Percentiles rank a stretch among this genome's conserved stretches.
Evolutionary conservation across 108 stramenopile genomes (phyloP).

Genomic region (Skeletonema marinoi): DNA sequence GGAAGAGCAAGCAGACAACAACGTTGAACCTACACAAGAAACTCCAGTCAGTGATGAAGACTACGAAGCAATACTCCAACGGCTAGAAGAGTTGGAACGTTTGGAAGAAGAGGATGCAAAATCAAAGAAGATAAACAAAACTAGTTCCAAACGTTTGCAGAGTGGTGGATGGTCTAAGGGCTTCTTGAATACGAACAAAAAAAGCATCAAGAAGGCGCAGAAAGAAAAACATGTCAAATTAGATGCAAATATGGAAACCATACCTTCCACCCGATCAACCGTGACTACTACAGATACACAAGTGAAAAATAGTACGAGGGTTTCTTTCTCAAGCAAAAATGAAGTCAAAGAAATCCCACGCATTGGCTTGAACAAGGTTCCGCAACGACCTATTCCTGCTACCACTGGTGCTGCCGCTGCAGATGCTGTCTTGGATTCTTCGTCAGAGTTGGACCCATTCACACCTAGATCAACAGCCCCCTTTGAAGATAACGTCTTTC

Average conservation of each 20-base stretch:
- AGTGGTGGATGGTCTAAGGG: slow-evolving; percentile 46
- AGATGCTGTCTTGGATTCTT: background rate
- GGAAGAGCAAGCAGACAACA: background rate
- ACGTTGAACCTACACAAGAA: background rate
- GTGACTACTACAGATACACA: background rate
- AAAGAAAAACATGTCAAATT: background rate
- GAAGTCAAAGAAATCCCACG: slow-evolving; percentile 49
- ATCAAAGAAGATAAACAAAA: slow-evolving; percentile 12
- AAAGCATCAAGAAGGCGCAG: background rate
- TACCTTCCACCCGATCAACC: background rate
- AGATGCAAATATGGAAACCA: background rate
- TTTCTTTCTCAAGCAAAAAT: slow-evolving; percentile 1
- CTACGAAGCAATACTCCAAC: slow-evolving; percentile 17
- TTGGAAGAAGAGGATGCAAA: slow-evolving; percentile 30
- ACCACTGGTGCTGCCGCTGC: background rate
- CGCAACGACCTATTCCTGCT: slow-evolving; percentile 10
- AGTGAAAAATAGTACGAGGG: background rate
- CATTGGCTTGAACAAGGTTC: slow-evolving; percentile 27
- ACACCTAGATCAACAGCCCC: slow-evolving; percentile 16
- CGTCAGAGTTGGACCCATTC: slow-evolving; percentile 9
- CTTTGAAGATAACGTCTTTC: slow-evolving; percentile 44
- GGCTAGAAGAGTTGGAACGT: slow-evolving; percentile 41
- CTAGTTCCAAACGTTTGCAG: slow-evolving; percentile 17
- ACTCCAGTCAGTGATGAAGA: slow-evolving; percentile 8
- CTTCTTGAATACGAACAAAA: slow-evolving; percentile 17